phyloP scores from a whole-genome alignment of 2,329 filamentous ascomycete species.

The Colletotrichum magnum region DNA sequence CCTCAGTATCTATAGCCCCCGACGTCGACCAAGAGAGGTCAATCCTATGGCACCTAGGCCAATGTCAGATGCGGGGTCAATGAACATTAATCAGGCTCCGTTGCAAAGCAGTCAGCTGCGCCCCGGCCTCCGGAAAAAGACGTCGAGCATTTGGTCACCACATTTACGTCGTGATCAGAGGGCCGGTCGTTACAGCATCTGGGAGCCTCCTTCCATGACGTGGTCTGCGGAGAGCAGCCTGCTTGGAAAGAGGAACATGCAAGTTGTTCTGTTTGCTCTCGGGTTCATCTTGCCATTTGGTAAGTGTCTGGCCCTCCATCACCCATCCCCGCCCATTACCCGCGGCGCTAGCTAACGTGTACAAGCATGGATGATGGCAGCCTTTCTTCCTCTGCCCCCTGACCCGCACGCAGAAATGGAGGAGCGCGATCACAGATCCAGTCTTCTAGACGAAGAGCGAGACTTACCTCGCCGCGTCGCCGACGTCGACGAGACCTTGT shows the following conservation, averaged over 20 bases:
- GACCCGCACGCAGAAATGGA: slow-evolving; percentile 67
- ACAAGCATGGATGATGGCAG: slow-evolving; percentile 83
- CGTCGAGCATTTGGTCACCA: slow-evolving; percentile 79
- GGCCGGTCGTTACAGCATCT: slow-evolving; percentile 71
- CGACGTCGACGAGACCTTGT: slow-evolving; percentile 59
- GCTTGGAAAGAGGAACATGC: slow-evolving; percentile 78
- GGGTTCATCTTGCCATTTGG: slow-evolving; percentile 85
- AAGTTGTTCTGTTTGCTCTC: slow-evolving; percentile 80
- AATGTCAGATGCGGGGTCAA: slow-evolving; percentile 53
- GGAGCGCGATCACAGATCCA: slow-evolving; percentile 60
- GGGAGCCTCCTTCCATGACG: slow-evolving; percentile 80
- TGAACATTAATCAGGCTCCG: slow-evolving; percentile 58
- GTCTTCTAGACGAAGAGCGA: slow-evolving; percentile 55
- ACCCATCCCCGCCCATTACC: slow-evolving; percentile 19
- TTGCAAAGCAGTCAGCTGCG: slow-evolving; percentile 46
- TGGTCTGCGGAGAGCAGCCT: slow-evolving; percentile 73
- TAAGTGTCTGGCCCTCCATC: slow-evolving; percentile 53
- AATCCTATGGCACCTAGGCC: slow-evolving; percentile 45
- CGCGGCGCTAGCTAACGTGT: slow-evolving; percentile 38
- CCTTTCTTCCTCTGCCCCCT: slow-evolving; percentile 79
- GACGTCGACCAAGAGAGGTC: slow-evolving; percentile 59
- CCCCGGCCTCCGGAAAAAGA: slow-evolving; percentile 59
- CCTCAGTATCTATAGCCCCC: slow-evolving; percentile 60
- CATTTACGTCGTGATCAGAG: slow-evolving; percentile 77
- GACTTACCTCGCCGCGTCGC: slow-evolving; percentile 52